Evolutionary conservation across 805 yeast species (phyloP).

Genomic region (Hanseniaspora thailandica): DNA sequence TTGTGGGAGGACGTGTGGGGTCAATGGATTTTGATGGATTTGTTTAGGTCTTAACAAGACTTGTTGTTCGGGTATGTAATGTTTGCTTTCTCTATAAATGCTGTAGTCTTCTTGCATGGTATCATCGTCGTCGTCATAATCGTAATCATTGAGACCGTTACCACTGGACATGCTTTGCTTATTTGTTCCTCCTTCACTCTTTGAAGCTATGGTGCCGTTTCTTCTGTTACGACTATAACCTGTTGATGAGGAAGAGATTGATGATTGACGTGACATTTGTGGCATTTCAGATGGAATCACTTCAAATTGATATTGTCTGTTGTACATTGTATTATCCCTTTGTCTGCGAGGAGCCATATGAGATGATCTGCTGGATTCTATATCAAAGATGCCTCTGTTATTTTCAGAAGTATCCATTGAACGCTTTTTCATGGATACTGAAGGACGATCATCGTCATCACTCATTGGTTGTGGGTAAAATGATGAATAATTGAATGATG

Average conservation of each 20-base stretch:
- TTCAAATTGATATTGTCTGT: slow-evolving; percentile 6
- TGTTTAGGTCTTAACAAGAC: slow-evolving; percentile 29
- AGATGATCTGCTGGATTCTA: not conserved
- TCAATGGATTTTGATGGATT: slow-evolving; percentile 30
- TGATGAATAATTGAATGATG: slow-evolving; percentile 3
- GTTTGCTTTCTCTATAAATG: not conserved
- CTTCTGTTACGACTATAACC: not conserved
- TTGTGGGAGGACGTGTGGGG: slow-evolving; percentile 31
- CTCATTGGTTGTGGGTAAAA: not conserved
- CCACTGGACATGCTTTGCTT: slow-evolving; percentile 1
- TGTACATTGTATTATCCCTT: not conserved
- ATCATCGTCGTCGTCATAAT: not conserved
- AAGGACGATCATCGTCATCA: not conserved
- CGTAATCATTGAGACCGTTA: not conserved
- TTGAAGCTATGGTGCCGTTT: not conserved
- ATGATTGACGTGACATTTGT: not conserved
- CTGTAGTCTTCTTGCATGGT: not conserved
- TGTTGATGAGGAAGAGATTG: not conserved
- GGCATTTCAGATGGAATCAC: slow-evolving; percentile 12
- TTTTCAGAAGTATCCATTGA: not conserved
- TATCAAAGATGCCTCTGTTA: not conserved
- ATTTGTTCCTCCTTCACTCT: not conserved
- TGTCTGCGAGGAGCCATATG: not conserved
- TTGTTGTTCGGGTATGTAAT: not conserved
- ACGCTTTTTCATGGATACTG: not conserved